Base-by-base conservation (phyloP, 2,329 filamentous ascomycete species). In the Hypoxylon sp. region DNA sequence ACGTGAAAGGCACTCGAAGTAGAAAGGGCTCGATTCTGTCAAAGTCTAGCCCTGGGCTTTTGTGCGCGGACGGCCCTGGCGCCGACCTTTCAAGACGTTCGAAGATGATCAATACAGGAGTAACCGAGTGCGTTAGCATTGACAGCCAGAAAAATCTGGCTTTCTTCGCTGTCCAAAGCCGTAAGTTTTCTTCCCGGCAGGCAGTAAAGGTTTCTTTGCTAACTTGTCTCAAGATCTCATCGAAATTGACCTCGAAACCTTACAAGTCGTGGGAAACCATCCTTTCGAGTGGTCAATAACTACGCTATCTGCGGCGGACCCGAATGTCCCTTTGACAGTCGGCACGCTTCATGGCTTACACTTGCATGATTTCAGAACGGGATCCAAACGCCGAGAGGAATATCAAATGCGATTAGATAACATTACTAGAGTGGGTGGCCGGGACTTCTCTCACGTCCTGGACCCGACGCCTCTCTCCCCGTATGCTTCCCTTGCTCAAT, bases 211-310 rank as follows among this genome's bases (percentile, higher is more conserved):
- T 31, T 10, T 11, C 24, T 21, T 54, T 55, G 44, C 73, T 74
- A 39, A 74, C 68, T 24, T 52, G 37, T 46, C 31, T 56, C 35
- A 61, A 86, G 83, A 88, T 42, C 85, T 98, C 3, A 90, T 94
- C 57, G 93, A 97, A 76, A 88, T 98, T 21, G 94, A 98, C 77
- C 84, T 98, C 51, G 84, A 87, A 66, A 93, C 91, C 0, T 81
- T 97, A 10, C 85, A 89, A 57, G 83, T 93, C 2, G 82, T 94
- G 4, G 90, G 89, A 21, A 87, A 89, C 60, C 88, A 92, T 62
- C 86, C 85, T 2, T 98, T 93, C 74, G 91, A 94, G 1, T 94
- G 91, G 84, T 89, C 91, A 31, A 93, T 98, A 71, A 95, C 92
- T 42, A 91, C 93, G 0, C 81, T 98, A 17, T 98, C 94, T 0